These are phyloP conservation scores for Physcomitrium patens DNA, from an alignment of 225 moss, liverwort and hornwort genomes.

Conservation along the genomic window DNA sequence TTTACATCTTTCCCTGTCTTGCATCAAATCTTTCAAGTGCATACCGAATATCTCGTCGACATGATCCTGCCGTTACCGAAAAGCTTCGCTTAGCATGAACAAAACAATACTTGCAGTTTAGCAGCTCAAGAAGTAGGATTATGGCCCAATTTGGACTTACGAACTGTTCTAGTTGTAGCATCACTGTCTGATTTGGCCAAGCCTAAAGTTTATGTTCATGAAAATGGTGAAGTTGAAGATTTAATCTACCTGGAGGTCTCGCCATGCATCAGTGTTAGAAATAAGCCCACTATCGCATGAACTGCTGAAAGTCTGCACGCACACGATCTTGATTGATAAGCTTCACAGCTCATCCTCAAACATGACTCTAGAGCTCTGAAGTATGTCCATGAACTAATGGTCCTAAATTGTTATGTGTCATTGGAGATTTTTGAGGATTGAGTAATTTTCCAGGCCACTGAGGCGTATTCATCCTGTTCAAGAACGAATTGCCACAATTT, in stretches of 20 bases:
- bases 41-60: constrained; percentile 76
- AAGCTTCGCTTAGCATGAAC: not conserved
- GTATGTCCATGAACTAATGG: not conserved
- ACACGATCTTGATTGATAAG: not conserved
- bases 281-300: constrained; percentile 46
- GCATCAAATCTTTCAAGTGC: constrained; percentile 86
- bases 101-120: not conserved
- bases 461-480: not conserved
- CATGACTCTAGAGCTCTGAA: constrained; percentile 5
- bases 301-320: constrained; percentile 45
- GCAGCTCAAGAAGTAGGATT: not conserved
- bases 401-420: not conserved
- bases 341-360: not conserved
- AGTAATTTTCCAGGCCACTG: not conserved
- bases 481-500: not conserved
- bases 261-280: constrained; percentile 85
- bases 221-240: not conserved
- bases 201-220: not conserved
- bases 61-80: constrained; percentile 60
- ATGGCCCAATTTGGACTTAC: not conserved
- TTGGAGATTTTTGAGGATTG: not conserved
- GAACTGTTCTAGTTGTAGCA: not conserved
- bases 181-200: not conserved
- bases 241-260: constrained; percentile 74
- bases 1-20: constrained; percentile 87